A percentile compares a stretch with the other conserved stretches of the same genome.
Conservation (phyloP, 192 early-diverging fungal genomes). For the Backusella sp. region DNA sequence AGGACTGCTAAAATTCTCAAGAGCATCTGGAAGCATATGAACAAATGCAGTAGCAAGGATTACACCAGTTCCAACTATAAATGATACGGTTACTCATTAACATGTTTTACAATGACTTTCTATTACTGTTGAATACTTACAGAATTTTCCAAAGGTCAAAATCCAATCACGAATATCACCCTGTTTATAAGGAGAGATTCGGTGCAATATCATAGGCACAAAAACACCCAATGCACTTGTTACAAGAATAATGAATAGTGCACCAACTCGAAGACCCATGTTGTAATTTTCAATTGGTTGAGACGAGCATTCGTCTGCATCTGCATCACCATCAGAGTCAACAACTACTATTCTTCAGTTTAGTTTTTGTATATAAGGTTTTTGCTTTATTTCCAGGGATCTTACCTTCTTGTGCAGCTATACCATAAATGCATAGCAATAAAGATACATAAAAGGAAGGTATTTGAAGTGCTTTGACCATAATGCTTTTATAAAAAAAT, state of each 20-base stretch:
- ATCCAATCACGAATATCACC: constrained; percentile 26
- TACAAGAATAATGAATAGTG: constrained; percentile 35
- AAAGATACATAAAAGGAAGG: not conserved
- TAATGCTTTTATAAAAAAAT: not conserved
- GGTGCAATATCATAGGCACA: constrained; percentile 25
- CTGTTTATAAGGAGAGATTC: constrained; percentile 16
- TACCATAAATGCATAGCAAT: not conserved
- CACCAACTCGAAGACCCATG: constrained; percentile 27
- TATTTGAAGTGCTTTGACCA: not conserved
- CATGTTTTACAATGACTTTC: not conserved
- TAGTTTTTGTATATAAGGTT: not conserved
- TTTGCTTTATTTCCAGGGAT: not conserved
- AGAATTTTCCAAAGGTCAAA: constrained; percentile 34
- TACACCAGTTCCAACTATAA: constrained; percentile 58
- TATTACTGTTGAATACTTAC: constrained; percentile 8
- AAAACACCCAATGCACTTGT: constrained; percentile 29
- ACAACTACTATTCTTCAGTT: not conserved
- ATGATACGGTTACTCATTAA: constrained; percentile 3
- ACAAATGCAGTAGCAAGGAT: constrained; percentile 72
- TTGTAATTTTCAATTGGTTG: constrained; percentile 24
- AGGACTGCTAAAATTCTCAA: constrained; percentile 26
- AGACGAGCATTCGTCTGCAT: not conserved
- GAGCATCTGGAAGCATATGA: constrained; percentile 66
- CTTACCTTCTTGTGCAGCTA: not conserved
- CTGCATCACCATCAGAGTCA: not conserved